These are phyloP conservation scores for Neofusicoccum kwambonambiense DNA, from an alignment of 2,329 filamentous ascomycete species.

Conservation along the genomic window DNA sequence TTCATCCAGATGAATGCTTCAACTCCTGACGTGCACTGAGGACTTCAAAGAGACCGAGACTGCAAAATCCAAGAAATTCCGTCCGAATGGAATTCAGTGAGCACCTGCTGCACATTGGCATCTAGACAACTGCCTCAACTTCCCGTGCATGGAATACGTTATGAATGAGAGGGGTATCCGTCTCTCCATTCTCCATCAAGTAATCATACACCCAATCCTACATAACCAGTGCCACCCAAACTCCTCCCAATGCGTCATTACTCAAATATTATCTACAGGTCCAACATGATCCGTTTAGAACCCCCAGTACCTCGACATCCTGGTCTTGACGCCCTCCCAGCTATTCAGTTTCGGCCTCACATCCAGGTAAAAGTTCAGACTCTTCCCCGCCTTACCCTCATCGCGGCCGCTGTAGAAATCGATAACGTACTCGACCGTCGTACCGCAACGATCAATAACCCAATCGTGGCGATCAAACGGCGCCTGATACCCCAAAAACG, in stretches of 20 bases:
- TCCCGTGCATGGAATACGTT: too few relatives aligned
- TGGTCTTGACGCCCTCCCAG: slow-evolving; percentile 60
- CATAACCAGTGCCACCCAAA: neutral
- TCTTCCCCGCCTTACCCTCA: slow-evolving; percentile 41
- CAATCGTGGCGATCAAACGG: slow-evolving; percentile 98
- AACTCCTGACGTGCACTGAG: too few relatives aligned
- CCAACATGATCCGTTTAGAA: slow-evolving; percentile 29
- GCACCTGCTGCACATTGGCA: too few relatives aligned
- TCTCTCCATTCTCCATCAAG: neutral
- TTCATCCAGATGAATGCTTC: too few relatives aligned
- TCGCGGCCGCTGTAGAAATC: slow-evolving; percentile 87
- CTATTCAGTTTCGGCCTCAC: slow-evolving; percentile 65
- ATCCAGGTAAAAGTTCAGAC: slow-evolving; percentile 63
- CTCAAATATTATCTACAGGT: neutral
- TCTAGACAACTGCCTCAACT: too few relatives aligned
- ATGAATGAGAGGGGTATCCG: slow-evolving; percentile 2
- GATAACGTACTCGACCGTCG: slow-evolving; percentile 88
- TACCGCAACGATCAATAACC: slow-evolving; percentile 90
- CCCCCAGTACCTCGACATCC: slow-evolving; percentile 49
- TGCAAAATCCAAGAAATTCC: too few relatives aligned
- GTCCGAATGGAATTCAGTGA: too few relatives aligned
- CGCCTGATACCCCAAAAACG: slow-evolving; percentile 78
- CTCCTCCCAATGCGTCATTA: slow-evolving; percentile 16
- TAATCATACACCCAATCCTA: slow-evolving; percentile 2
- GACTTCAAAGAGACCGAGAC: too few relatives aligned